phyloP scores from a whole-genome alignment of 1,284 basidiomycete genomes.

The Schizophyllum commune region DNA sequence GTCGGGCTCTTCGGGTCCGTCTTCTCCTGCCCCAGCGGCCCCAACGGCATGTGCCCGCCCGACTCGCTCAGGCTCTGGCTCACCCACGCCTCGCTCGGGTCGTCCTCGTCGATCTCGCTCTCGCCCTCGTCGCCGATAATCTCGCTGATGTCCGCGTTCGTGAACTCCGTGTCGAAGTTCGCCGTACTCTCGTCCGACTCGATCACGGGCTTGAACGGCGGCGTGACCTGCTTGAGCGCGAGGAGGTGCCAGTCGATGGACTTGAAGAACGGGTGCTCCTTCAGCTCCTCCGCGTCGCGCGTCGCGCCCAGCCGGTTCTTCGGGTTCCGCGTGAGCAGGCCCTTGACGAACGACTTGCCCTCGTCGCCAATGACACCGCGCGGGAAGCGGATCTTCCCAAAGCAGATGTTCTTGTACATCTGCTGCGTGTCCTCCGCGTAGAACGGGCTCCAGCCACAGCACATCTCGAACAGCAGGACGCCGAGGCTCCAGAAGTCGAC shows the following conservation, averaged over 20 bases:
- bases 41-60: slow-evolving; percentile 55
- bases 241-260: slow-evolving; percentile 88
- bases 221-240: slow-evolving; percentile 85
- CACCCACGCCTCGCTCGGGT: slow-evolving; percentile 68
- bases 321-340: slow-evolving; percentile 95
- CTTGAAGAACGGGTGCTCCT: slow-evolving; percentile 94
- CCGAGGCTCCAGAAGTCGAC: slow-evolving; percentile 99
- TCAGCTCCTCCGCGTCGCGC: slow-evolving; percentile 89
- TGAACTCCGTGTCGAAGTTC: slow-evolving; percentile 99
- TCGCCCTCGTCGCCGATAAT: slow-evolving; percentile 53
- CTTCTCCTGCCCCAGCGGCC: slow-evolving; percentile 62
- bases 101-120: slow-evolving; percentile 55
- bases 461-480: slow-evolving; percentile 94
- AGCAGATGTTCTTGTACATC: slow-evolving; percentile 99
- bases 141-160: slow-evolving; percentile 73
- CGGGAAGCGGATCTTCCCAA: slow-evolving; percentile 98
- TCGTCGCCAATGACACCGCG: slow-evolving; percentile 96
- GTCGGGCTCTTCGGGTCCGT: slow-evolving; percentile 15
- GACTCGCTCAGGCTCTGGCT: slow-evolving; percentile 29
- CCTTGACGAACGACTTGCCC: slow-evolving; percentile 99
- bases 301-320: slow-evolving; percentile 91
- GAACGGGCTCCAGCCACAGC: slow-evolving; percentile 99
- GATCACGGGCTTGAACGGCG: slow-evolving; percentile 96
- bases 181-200: slow-evolving; percentile 97
- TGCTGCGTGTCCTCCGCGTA: slow-evolving; percentile 99